Evolutionary conservation across 2,329 filamentous ascomycete species (phyloP), one percentile per base, ranked within the genome.

Genomic region (Scedosporium boydii): DNA sequence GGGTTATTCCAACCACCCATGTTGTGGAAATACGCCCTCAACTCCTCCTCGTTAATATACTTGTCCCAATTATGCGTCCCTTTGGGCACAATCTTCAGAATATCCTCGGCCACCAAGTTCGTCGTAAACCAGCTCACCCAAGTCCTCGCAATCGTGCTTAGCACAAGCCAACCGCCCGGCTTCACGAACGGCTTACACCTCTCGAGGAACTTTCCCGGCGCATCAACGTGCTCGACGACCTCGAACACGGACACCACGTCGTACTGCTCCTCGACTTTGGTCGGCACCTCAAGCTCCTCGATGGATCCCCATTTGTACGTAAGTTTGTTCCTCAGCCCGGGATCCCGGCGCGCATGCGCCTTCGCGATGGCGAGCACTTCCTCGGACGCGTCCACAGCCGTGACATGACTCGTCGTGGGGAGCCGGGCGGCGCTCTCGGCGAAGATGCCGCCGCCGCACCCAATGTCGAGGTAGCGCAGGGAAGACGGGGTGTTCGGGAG

Each of bases 61-160:
- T 98, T 96, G 65, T 82, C 81, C 95, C 95, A 99, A 73, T 97
- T 92, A 76, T 99, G 95, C 57, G 95, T 99, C 1, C 95, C 95
- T 66, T 84, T 85, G 9, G 95, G 95, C 63, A 99, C 95, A 65
- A 98, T 91, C 4, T 90, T 81, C 72, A 96, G 69, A 63, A 97
- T 72, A 76, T 95, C 90, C 77, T 99, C 95, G 0, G 95, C 95
- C 66, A 96, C 82, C 26, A 98, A 78, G 70, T 96, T 96, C 2
- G 96, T 99, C 12, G 93, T 92, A 57, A 97, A 75, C 88, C 91
- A 99, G 68, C 90, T 95, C 65, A 86, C 86, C 82, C 90, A 90
- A 1, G 91, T 96, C 66, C 95, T 82, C 59, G 95, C 90, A 71
- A 99, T 98, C 3, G 95, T 99, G 72, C 89, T 93, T 68, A 95